Conservation (phyloP, 1,139 yeast genomes). For the Blastobotrys persicus region DNA sequence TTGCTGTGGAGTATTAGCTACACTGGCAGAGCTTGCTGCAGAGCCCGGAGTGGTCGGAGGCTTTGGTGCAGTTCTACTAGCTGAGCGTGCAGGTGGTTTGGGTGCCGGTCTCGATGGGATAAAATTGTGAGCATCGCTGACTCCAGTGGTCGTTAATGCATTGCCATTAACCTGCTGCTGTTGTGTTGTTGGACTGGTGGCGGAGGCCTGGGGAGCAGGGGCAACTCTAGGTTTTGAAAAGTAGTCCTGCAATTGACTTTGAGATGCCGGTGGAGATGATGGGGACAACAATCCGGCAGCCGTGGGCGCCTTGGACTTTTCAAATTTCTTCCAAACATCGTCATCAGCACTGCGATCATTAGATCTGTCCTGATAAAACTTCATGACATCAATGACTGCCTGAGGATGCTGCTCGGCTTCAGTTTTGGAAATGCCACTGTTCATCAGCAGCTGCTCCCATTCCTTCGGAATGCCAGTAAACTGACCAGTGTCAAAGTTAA, state of each 20-base stretch:
- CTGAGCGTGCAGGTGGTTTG: constrained; percentile 26
- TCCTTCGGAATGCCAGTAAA: constrained; percentile 89
- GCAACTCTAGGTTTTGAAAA: constrained; percentile 29
- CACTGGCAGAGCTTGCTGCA: background rate
- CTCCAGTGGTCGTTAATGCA: constrained; percentile 12
- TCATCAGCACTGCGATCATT: constrained; percentile 54
- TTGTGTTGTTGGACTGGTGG: constrained; percentile 14
- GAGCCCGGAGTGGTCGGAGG: constrained; percentile 6
- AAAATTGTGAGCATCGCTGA: constrained; percentile 17
- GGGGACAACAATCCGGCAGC: constrained; percentile 19
- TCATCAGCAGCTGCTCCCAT: constrained; percentile 81
- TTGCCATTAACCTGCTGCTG: constrained; percentile 14
- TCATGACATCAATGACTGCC: constrained; percentile 90
- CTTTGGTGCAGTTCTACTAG: constrained; percentile 5
- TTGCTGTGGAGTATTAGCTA: constrained; percentile 1
- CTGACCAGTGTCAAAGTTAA: constrained; percentile 76
- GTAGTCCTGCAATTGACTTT: constrained; percentile 13
- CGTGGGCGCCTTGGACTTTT: constrained; percentile 36
- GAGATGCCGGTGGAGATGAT: constrained; percentile 20
- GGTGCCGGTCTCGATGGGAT: constrained; percentile 33
- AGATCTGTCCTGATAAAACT: constrained; percentile 72
- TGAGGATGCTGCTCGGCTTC: constrained; percentile 92
- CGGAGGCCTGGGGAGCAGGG: background rate
- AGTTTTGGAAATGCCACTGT: constrained; percentile 78
- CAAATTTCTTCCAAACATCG: constrained; percentile 73